Conservation (phyloP, 2,329 filamentous ascomycete species). For the Chrysosporium keratinophilum region DNA sequence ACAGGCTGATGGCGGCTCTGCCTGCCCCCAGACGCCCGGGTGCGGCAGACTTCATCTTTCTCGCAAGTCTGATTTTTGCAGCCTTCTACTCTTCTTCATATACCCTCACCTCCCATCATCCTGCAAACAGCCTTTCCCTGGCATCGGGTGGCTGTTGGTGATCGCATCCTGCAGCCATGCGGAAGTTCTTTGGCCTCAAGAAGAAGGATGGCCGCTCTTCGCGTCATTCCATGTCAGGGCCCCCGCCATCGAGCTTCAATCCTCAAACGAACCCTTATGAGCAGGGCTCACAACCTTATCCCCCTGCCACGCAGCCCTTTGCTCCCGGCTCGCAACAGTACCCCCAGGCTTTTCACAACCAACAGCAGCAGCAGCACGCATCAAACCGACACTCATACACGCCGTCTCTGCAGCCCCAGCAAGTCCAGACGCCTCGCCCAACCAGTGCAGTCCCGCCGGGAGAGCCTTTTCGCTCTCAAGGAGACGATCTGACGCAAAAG, state of each 20-base stretch:
- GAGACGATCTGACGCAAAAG: constrained; percentile 6
- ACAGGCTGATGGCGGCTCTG: not conserved
- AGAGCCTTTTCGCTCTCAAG: constrained; percentile 7
- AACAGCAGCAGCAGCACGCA: not conserved
- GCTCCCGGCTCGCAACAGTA: not conserved
- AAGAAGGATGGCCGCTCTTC: constrained; percentile 1
- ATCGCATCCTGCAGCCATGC: not conserved
- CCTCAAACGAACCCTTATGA: not conserved
- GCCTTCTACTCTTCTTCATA: not conserved
- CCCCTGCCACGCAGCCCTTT: not conserved
- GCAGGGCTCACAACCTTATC: not conserved
- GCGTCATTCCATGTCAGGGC: not conserved
- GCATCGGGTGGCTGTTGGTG: not conserved
- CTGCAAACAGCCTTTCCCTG: not conserved
- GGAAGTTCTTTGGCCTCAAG: constrained; percentile 6
- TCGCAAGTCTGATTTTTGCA: not conserved
- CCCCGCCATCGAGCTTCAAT: not conserved
- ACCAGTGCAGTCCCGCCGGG: not conserved
- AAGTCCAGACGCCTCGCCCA: not conserved
- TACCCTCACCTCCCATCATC: not conserved
- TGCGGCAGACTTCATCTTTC: not conserved
- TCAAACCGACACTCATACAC: constrained; percentile 1
- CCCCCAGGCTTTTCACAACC: not conserved
- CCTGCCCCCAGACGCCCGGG: not conserved
- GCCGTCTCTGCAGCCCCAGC: not conserved